Evolutionary conservation across 1,139 yeast species (phyloP).

Genomic region (Arxiozyma slooffiae): DNA sequence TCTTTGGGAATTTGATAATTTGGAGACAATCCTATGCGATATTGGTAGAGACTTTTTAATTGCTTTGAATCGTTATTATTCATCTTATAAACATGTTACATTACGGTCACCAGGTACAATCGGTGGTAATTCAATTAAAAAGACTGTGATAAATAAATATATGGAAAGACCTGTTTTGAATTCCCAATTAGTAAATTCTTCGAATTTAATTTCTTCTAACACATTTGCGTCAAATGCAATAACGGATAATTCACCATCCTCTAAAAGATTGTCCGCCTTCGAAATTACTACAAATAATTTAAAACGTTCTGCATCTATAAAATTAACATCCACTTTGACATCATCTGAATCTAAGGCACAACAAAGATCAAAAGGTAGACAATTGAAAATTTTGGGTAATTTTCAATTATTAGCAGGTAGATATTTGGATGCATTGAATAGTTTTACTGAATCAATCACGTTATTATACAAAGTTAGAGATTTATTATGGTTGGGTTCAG

Average conservation of each 20-base stretch:
- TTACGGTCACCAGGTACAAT: slow-evolving; percentile 64
- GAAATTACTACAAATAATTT: slow-evolving; percentile 19
- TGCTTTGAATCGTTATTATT: slow-evolving; percentile 58
- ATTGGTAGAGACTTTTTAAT: slow-evolving; percentile 54
- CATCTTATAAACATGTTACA: slow-evolving; percentile 61
- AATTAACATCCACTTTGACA: slow-evolving; percentile 27
- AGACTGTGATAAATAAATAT: slow-evolving; percentile 23
- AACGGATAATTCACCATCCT: slow-evolving; percentile 9
- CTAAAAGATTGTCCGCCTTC: slow-evolving; percentile 19
- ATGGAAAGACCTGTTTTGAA: background rate
- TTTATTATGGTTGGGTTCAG: slow-evolving; percentile 77
- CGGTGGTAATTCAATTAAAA: slow-evolving; percentile 38
- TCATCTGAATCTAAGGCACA: slow-evolving; percentile 43
- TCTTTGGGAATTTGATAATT: slow-evolving; percentile 16
- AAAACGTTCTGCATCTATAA: slow-evolving; percentile 24
- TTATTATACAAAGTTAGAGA: slow-evolving; percentile 58
- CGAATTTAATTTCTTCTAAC: background rate
- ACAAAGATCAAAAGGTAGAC: slow-evolving; percentile 58
- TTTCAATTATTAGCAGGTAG: slow-evolving; percentile 74
- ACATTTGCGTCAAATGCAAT: slow-evolving; percentile 6
- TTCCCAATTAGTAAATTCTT: background rate
- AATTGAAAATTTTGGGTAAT: slow-evolving; percentile 64
- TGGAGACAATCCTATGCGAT: slow-evolving; percentile 69
- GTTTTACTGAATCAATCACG: slow-evolving; percentile 62
- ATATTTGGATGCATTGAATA: slow-evolving; percentile 55